Percentiles rank a stretch among this genome's conserved stretches.
These are phyloP conservation scores for Porogramme epimiltina DNA, from an alignment of 1,284 basidiomycete species.

Conservation along the genomic window DNA sequence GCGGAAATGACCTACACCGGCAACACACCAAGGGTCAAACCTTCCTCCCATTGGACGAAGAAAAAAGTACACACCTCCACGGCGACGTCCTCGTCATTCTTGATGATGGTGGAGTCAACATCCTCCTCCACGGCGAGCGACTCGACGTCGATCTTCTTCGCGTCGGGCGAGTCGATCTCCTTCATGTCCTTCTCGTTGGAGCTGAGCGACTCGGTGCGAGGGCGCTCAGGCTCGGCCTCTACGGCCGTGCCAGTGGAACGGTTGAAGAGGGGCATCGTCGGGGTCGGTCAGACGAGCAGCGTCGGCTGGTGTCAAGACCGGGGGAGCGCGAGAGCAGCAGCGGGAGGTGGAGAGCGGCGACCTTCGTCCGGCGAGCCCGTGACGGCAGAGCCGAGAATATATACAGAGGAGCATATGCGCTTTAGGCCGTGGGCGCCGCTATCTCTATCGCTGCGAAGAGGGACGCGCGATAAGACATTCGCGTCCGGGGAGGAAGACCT, in stretches of 20 bases:
- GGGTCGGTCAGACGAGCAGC: background rate
- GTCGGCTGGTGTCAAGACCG: background rate
- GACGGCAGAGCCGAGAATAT: constrained; percentile 5
- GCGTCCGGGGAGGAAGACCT: constrained; percentile 7
- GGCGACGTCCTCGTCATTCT: constrained; percentile 49
- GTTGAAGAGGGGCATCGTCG: constrained; percentile 2
- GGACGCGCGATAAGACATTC: constrained; percentile 10
- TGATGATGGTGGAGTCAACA: constrained; percentile 34
- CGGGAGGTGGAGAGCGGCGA: background rate
- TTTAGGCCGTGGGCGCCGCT: constrained; percentile 2
- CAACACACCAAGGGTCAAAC: background rate
- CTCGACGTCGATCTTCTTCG: constrained; percentile 27
- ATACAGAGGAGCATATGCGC: constrained; percentile 8
- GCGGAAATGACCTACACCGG: constrained; percentile 46
- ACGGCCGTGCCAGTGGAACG: background rate
- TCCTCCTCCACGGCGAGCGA: constrained; percentile 21
- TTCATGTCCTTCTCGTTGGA: constrained; percentile 20
- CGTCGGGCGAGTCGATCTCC: constrained; percentile 6
- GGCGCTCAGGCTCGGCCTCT: constrained; percentile 9
- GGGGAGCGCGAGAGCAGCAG: background rate
- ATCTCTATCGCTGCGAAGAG: constrained; percentile 18
- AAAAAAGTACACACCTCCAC: constrained; percentile 34
- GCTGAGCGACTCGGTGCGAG: constrained; percentile 14
- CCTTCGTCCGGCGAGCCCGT: constrained; percentile 5
- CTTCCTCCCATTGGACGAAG: no score